Evolutionary conservation across 2,329 filamentous ascomycete species (phyloP).

Genomic region (Penicillium hesseltinei): DNA sequence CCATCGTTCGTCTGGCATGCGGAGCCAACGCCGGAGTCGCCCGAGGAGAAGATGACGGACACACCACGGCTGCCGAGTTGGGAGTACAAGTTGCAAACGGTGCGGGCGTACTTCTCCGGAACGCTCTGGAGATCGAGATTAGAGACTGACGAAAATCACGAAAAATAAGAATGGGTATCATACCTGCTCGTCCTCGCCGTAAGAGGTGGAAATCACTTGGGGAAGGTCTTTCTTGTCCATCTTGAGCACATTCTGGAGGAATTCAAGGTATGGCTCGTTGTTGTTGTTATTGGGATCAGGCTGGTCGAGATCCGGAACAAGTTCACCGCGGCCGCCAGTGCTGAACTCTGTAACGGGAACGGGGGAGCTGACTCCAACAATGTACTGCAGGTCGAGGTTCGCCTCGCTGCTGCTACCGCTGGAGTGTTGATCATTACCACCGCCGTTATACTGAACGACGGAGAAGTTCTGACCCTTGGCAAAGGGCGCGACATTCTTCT

Average conservation of each 20-base stretch:
- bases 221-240: constrained; percentile 30
- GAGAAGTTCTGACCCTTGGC: constrained; percentile 47
- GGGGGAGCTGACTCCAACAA: constrained; percentile 45
- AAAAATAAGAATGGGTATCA: not conserved
- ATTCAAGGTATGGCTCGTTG: constrained; percentile 49
- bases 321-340: constrained; percentile 46
- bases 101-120: constrained; percentile 36
- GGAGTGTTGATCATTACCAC: constrained; percentile 37
- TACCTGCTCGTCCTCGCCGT: constrained; percentile 44
- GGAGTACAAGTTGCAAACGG: constrained; percentile 46
- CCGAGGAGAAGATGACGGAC: constrained; percentile 50
- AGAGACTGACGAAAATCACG: not conserved
- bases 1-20: constrained; percentile 37
- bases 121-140: constrained; percentile 25
- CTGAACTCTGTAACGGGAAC: constrained; percentile 49
- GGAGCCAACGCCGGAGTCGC: constrained; percentile 48
- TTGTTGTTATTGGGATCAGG: constrained; percentile 41
- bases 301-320: constrained; percentile 51
- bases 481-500: constrained; percentile 38
- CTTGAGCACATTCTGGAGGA: constrained; percentile 35
- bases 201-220: constrained; percentile 43
- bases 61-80: constrained; percentile 53
- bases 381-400: constrained; percentile 53
- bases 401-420: constrained; percentile 46
- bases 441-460: constrained; percentile 45